Evolutionary conservation across 2,329 filamentous ascomycete genomes (phyloP), one percentile per base, ranked within the genome.

Genomic region (Hyphodiscus sp.): DNA sequence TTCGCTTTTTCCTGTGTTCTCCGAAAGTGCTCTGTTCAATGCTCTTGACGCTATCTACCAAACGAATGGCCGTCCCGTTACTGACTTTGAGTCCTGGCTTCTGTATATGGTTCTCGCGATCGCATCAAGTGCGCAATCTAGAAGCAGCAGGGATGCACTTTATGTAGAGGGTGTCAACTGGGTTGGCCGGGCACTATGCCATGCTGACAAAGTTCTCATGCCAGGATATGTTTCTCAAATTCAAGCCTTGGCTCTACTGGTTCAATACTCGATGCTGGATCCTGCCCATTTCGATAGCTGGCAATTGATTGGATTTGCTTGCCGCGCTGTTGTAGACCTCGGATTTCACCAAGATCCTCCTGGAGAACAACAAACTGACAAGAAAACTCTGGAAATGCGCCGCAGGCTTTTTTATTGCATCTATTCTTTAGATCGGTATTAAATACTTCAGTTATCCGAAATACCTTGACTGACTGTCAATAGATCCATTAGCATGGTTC

Each of bases 271-370:
- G 2, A 87, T 94, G 74, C 76, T 96, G 48, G 91, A 97, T 63
- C 91, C 92, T 1, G 82, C 85, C 43, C 90, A 95, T 66, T 96
- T 96, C 65, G 91, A 96, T 65, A 90, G 87, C 63, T 97, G 94
- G 91, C 91, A 94, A 59, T 72, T 96, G 57, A 88, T 96, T 52
- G 94, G 92, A 7, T 91, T 94, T 67, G 91, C 92, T 7, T 89
- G 89, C 42, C 83, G 92, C 54, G 89, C 91, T 6, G 84, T 92
- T 65, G 81, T 96, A 20, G 94, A 99, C 71, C 74, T 96, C 29
- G 94, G 94, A 8, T 84, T 95, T 54, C 94, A 97, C 69, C 92
- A 96, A 71, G 92, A 97, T 61, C 90, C 91, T 2, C 86, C 88
- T 0, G 77, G 80, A 53, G 84, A 86, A 57, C 79, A 86, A 16